Conservation (phyloP, 768 basidiomycete genomes). For the Coprinopsis cinerea region DNA sequence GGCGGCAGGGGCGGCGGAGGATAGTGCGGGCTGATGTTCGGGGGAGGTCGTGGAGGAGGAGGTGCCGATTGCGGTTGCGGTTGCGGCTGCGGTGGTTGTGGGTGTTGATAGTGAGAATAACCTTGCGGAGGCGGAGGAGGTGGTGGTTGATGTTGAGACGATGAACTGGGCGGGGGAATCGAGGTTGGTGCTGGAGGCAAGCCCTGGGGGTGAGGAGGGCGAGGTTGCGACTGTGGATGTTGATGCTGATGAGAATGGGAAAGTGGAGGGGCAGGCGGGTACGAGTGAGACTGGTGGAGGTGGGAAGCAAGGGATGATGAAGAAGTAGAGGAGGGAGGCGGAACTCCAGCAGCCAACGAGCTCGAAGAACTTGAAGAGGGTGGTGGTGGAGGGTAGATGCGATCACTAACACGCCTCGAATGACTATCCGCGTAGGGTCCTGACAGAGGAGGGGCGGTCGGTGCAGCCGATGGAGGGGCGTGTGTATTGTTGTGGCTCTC, state of each 20-base stretch:
- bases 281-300: conserved; percentile 1
- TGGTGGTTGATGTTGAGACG: conserved; percentile 3
- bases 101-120: not conserved
- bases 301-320: conserved; percentile 5
- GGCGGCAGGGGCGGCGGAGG: conserved; percentile 9
- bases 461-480: not conserved
- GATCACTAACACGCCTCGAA: conserved; percentile 1
- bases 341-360: conserved; percentile 6
- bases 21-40: conserved; percentile 11
- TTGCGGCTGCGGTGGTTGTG: not conserved
- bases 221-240: not conserved
- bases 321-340: conserved; percentile 1
- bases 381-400: conserved; percentile 7
- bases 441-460: not conserved
- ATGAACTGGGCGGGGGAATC: not conserved
- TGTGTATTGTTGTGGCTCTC: not conserved
- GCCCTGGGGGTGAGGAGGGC: not conserved
- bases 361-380: conserved; percentile 4
- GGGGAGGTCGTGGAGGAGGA: conserved; percentile 13
- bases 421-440: conserved; percentile 4
- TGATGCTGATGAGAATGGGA: not conserved
- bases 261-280: not conserved
- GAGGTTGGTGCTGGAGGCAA: not conserved
- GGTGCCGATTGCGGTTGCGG: conserved; percentile 5
- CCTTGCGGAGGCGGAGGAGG: conserved; percentile 1